Evolutionary conservation across 176 grass and related monocot genomes (phyloP).

Genomic region (Pharus latifolius): DNA sequence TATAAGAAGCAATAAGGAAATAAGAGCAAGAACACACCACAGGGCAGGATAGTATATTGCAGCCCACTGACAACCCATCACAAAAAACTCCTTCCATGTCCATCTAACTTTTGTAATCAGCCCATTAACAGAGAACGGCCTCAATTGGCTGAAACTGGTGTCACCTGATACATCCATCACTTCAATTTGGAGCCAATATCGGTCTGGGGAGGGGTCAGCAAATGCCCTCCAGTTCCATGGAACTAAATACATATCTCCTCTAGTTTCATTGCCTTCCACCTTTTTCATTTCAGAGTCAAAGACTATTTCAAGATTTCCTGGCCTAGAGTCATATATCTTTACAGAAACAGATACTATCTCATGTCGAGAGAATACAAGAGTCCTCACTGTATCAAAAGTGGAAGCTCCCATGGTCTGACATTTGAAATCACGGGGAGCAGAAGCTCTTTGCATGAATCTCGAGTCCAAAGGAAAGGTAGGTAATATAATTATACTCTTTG

Average conservation of each 20-base stretch:
- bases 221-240: slow-evolving; percentile 97
- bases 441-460: slow-evolving; percentile 83
- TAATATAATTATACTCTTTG: slow-evolving; percentile 66
- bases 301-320: slow-evolving; percentile 53
- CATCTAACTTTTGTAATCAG: slow-evolving; percentile 56
- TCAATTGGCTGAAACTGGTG: slow-evolving; percentile 46
- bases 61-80: slow-evolving; percentile 85
- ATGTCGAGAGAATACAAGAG: slow-evolving; percentile 81
- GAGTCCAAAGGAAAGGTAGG: slow-evolving; percentile 95
- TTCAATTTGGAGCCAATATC: slow-evolving; percentile 91
- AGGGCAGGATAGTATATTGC: slow-evolving; percentile 56
- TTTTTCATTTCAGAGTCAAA: slow-evolving; percentile 75
- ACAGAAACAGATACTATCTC: slow-evolving; percentile 59
- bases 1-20: slow-evolving; percentile 52
- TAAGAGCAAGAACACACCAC: slow-evolving; percentile 39
- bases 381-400: slow-evolving; percentile 66
- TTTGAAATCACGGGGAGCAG: slow-evolving; percentile 49
- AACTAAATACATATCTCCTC: slow-evolving; percentile 68
- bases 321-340: slow-evolving; percentile 77
- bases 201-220: slow-evolving; percentile 56
- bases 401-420: slow-evolving; percentile 40
- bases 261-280: slow-evolving; percentile 46
- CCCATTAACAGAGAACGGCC: slow-evolving; percentile 83
- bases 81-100: slow-evolving; percentile 86
- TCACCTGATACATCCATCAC: slow-evolving; percentile 68